Base-by-base conservation (phyloP, 2,329 filamentous ascomycete genomes). In the Penicillium verrucosum region DNA sequence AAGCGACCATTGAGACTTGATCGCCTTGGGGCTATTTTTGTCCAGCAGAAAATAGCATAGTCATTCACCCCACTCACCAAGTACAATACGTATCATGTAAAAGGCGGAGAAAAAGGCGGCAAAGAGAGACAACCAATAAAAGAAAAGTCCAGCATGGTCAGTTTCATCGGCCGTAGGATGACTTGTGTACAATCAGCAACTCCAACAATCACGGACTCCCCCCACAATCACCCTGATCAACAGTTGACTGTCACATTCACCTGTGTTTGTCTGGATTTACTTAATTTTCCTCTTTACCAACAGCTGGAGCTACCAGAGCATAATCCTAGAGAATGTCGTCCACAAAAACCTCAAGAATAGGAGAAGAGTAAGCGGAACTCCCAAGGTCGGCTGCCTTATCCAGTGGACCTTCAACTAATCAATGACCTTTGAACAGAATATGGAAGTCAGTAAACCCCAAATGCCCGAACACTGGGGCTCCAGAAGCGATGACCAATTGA, bases 381-480 rank as follows among this genome's bases (percentile, higher is more conserved):
- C 44, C 21, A n/a, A 45, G 29, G 1, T 18, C 21, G 18, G 27
- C 37, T 55, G 50, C 25, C 29, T 30, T 49, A 54, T 42, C 29
- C 30, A 30, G n/a, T 42, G 36, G 30, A 51, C 44, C 30, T 48
- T 53, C 57, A 50, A 38, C 60, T 71, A 69, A 68, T 69, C 60
- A 67, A 62, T 70, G 70, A 73, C 58, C 60, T 57, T 70, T 66
- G 68, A 60, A 46, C 70, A 96, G 91, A 75, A 89, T 95, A 67
- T 96, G 91, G 91, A 96, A 96, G 91, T 95, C 82, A 85, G 89
- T 81, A 62, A 62, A 50, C 63, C 49, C 50, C 50, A 50, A 50
- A 23, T 25, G 42, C 43, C 25, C 23, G 18, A 14, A n/a, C 21
- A 46, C 16, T 18, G 25, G 44, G 16, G 38, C 8, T 10, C 2